Base-by-base conservation (phyloP, 306 rosid genomes). In the Cucumis melo region DNA sequence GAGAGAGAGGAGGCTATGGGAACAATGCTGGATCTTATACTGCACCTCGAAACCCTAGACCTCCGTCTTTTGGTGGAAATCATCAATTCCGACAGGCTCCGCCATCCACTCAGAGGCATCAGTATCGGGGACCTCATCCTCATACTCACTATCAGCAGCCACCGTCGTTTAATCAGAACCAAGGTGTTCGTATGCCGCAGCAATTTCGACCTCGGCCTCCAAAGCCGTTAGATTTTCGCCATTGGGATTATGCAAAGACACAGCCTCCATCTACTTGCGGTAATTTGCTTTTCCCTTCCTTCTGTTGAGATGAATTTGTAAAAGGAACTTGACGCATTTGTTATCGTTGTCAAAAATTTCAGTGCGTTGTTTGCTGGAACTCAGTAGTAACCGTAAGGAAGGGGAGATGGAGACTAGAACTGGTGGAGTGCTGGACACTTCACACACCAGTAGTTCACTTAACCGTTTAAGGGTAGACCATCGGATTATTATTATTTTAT, bases 211-310 rank as follows among this genome's bases (percentile, higher is more conserved):
- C 80, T 20, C 70, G 76, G 78, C 73, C 81, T 19, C 82, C 82
- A 2, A 79, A 82, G 83, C 85, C 91, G 17, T 57, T 62, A 41
- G 95, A 94, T 79, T 80, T 76, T 83, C 86, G 97, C 78, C 82
- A 61, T 15, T 94, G 99, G 99, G 99, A 94, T 81, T 68, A 60
- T 79, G 88, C 93, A 5, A 79, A 83, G 48, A 50, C 78, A 27
- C 78, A 82, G 2, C 90, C 85, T 39, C 88, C 87, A 8, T 77
- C 81, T 81, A 27, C 79, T 79, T 77, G 78, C 54, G 93, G 98
- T 94, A 84, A 79, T 79, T 79, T n/a, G 46, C 8, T 32, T 32
- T 48, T 14, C 16, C 0, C 53, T 51, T 51, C 70, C 57, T 32
- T 10, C 70, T 44, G 4, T 70, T 38, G 61, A 57, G 2, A 39